Evolutionary conservation across 257 asterid species (phyloP).

Genomic region (Nicotiana otophora): DNA sequence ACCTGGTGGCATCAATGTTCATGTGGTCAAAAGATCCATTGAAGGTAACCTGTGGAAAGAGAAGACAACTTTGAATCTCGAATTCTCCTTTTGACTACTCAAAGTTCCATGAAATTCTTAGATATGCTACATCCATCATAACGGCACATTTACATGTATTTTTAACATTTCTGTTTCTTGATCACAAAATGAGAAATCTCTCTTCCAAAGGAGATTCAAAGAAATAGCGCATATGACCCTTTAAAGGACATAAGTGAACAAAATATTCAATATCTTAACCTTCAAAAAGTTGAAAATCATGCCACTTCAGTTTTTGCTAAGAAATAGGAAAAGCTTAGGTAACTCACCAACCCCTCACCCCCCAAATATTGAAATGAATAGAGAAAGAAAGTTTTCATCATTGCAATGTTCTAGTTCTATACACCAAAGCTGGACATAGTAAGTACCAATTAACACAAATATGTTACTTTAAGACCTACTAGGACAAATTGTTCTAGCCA

Average conservation of each 20-base stretch:
- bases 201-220: background rate
- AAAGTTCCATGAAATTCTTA: background rate
- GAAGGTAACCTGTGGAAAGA: slow-evolving; percentile 69
- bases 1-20: slow-evolving; percentile 98
- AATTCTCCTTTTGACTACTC: background rate
- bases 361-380: background rate
- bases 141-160: background rate
- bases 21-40: slow-evolving; percentile 98
- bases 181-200: background rate
- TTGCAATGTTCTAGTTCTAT: background rate
- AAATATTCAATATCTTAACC: background rate
- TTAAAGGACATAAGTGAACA: background rate
- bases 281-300: background rate
- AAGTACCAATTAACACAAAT: background rate
- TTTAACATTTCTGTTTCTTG: background rate
- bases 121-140: background rate
- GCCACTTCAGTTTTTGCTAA: background rate
- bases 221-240: background rate
- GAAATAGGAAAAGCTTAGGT: background rate
- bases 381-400: background rate
- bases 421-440: background rate
- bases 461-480: background rate
- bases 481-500: background rate
- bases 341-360: background rate
- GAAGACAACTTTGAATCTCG: background rate